phyloP scores from a whole-genome alignment of 495 filamentous ascomycete genomes.

The Penicillium parvum region DNA sequence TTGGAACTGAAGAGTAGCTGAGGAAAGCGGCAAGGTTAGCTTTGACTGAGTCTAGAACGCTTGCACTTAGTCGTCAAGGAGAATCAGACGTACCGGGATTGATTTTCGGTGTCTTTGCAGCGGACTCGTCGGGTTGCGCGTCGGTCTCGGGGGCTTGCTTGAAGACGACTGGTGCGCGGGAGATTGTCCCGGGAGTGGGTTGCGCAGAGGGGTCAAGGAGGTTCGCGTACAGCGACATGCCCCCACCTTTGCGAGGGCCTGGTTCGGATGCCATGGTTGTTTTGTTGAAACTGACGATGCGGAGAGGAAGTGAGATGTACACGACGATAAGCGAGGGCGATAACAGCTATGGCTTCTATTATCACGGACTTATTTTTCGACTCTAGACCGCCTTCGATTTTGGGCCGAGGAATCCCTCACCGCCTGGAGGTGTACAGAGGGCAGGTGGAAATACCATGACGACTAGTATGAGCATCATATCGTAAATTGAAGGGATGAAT shows the following conservation, averaged over 20 bases:
- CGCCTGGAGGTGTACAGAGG: no score
- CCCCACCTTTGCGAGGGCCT: constrained; percentile 32
- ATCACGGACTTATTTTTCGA: no score
- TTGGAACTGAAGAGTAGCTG: constrained; percentile 81
- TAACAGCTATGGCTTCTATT: no score
- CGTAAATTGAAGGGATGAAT: no score
- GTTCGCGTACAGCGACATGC: constrained; percentile 60
- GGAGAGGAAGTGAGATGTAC: no score
- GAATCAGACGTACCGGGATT: constrained; percentile 63
- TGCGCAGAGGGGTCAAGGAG: constrained; percentile 53
- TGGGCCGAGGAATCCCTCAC: no score
- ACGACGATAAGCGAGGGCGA: no score
- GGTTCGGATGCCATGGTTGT: constrained; percentile 36
- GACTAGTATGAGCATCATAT: no score
- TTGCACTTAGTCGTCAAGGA: constrained; percentile 16
- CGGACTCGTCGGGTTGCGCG: constrained; percentile 47
- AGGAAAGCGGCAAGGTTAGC: constrained; percentile 41
- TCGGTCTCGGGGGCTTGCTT: constrained; percentile 50
- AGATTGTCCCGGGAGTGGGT: constrained; percentile 59
- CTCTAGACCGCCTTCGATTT: no score
- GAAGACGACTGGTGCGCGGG: constrained; percentile 76
- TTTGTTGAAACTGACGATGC: background rate
- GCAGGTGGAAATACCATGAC: no score
- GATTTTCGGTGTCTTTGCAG: constrained; percentile 65
- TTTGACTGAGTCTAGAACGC: constrained; percentile 47